phyloP scores from a whole-genome alignment of 495 filamentous ascomycete genomes.

The Hypoxylon lienhwacheense region DNA sequence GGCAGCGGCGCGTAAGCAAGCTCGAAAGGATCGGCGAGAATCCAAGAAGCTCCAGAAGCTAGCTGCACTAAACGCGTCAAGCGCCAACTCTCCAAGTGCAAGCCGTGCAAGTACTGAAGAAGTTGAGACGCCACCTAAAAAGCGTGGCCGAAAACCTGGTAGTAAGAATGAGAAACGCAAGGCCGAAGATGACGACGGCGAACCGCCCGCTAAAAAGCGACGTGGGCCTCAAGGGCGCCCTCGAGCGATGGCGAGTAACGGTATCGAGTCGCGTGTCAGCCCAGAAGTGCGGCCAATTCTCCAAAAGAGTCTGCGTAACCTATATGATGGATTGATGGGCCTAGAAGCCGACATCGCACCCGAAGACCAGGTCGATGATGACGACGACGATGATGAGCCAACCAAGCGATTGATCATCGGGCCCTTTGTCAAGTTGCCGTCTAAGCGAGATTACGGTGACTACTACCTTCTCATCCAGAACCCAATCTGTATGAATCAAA shows the following conservation, averaged over 20 bases:
- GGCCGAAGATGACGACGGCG: conserved; percentile 78
- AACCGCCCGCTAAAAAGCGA: conserved; percentile 79
- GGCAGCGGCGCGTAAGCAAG: conserved; percentile 84
- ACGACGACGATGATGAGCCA: conserved; percentile 50
- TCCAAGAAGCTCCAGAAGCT: conserved; percentile 67
- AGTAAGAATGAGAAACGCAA: conserved; percentile 78
- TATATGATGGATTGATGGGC: conserved; percentile 77
- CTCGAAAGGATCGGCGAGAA: conserved; percentile 78
- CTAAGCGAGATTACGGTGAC: conserved; percentile 83
- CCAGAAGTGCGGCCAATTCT: conserved; percentile 62
- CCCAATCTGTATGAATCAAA: conserved; percentile 91
- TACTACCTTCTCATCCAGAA: conserved; percentile 91
- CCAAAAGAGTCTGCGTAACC: conserved; percentile 70
- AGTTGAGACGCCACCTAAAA: conserved; percentile 60
- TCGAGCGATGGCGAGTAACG: conserved; percentile 53
- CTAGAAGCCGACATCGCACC: conserved; percentile 65
- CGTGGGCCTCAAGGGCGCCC: conserved; percentile 63
- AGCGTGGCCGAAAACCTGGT: conserved; percentile 78
- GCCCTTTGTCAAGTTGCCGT: conserved; percentile 87
- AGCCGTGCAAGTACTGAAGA: conserved; percentile 80
- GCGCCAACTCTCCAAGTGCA: conserved; percentile 73
- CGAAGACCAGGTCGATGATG: conserved; percentile 58
- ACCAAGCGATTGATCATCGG: conserved; percentile 79
- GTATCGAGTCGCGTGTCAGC: conserved; percentile 36
- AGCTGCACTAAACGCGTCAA: conserved; percentile 47